Base-by-base conservation (phyloP, 108 stramenopile species). In the Cyclotella baltica region DNA sequence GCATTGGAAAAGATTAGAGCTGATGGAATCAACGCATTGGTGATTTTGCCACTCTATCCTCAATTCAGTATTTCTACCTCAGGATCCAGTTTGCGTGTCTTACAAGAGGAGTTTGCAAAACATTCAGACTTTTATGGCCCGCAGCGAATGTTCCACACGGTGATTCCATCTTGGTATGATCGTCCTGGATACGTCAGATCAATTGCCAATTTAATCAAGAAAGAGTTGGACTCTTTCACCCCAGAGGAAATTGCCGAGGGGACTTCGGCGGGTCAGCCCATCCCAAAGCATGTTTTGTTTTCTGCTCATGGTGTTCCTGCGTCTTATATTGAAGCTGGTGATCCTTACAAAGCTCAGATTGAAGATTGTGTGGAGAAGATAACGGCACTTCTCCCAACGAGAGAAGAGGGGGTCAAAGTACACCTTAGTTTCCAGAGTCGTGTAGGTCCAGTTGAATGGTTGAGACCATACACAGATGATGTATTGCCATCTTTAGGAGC, bases 401-500 rank as follows among this genome's bases (percentile, higher is more conserved):
- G 86, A 47, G 75, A 88, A 38, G 79, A 91, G 34, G 86, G 84
- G 30, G 88, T 96, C 33, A 83, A 92, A 73, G 82, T 94, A 19
- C 96, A 97, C 75, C 79, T 96, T 35, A 89, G 88, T 59, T 97
- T 92, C 75, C 99, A 99, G 86, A 91, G 89, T 61, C 86, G 98
- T 27, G 99, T 99, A 16, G 99, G 99, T 4, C 98, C 98, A 25
- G 93, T 99, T 53, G 97, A 99, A 81, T 99, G 99, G 99, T 85
- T 99, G 30, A 83, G 93, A 58, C 99, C 99, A 20, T 98, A 98
- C 87, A 99, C 99, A 18, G 98, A 97, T 77, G 94, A 96, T 71
- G 97, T 91, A 25, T 73, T 99, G 36, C 89, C 93, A 9, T 90
- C 93, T 29, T 81, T 99, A 48, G 99, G 96, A 25, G 70, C 74